Percentiles rank a stretch among this genome's conserved stretches.
Evolutionary conservation across 2,329 filamentous ascomycete species (phyloP).

Genomic region (Tolypocladium cylindrosporum): DNA sequence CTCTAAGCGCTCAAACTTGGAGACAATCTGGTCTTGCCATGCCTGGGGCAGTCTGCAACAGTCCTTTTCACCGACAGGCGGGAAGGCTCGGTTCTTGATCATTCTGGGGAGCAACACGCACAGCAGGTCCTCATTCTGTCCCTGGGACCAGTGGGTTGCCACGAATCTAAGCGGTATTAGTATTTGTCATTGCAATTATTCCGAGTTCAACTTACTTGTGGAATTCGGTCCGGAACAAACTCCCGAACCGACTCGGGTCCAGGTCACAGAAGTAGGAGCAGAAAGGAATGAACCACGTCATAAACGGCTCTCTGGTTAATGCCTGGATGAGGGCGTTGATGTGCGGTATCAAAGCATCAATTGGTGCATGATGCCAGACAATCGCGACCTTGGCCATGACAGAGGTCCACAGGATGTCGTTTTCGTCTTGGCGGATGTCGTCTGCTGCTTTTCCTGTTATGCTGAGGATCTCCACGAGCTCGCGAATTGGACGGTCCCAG

Average conservation of each 20-base stretch:
- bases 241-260: conserved; percentile 63
- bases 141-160: conserved; percentile 59
- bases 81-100: conserved; percentile 45
- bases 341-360: conserved; percentile 66
- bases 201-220: conserved; percentile 50
- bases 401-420: conserved; percentile 43
- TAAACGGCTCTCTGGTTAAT: conserved; percentile 55
- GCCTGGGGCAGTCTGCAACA: conserved; percentile 49
- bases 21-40: conserved; percentile 65
- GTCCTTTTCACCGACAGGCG: conserved; percentile 39
- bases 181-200: background rate
- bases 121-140: conserved; percentile 54
- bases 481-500: conserved; percentile 58
- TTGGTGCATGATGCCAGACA: conserved; percentile 63
- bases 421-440: conserved; percentile 23
- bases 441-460: conserved; percentile 29
- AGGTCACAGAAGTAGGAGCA: conserved; percentile 73
- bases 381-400: conserved; percentile 52
- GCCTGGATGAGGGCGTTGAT: conserved; percentile 55
- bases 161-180: conserved; percentile 52
- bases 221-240: conserved; percentile 70
- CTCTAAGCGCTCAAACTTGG: conserved; percentile 57
- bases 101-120: conserved; percentile 60
- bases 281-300: conserved; percentile 71
- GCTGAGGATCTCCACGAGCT: conserved; percentile 42